phyloP scores from a whole-genome alignment of 2,329 filamentous ascomycete species.

The Rachicladosporium sp. region DNA sequence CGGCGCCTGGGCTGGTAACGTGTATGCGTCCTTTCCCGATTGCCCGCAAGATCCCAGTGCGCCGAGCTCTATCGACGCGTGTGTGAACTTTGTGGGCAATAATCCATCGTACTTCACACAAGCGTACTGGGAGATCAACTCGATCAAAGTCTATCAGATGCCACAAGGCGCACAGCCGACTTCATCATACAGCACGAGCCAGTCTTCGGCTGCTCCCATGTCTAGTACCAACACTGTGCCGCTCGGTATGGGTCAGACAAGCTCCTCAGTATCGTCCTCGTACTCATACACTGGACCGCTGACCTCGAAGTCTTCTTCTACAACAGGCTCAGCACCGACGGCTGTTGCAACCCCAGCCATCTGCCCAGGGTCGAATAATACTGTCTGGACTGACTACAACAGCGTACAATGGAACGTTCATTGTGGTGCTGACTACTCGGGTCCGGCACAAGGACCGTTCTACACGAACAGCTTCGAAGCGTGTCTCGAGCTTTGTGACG shows the following conservation, averaged over 20 bases:
- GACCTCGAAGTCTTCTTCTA: conserved; percentile 8
- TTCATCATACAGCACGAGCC: conserved; percentile 17
- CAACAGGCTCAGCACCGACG: background rate
- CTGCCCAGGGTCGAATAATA: conserved; percentile 9
- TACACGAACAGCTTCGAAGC: conserved; percentile 9
- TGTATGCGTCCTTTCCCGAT: conserved; percentile 15
- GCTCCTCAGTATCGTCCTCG: conserved; percentile 8
- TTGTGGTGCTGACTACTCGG: conserved; percentile 8
- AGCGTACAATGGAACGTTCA: conserved; percentile 5
- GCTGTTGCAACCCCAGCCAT: conserved; percentile 7
- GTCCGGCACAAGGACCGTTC: background rate
- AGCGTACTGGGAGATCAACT: conserved; percentile 31
- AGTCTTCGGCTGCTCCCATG: conserved; percentile 11
- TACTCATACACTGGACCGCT: conserved; percentile 18
- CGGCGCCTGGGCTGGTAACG: conserved; percentile 27
- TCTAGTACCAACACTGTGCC: conserved; percentile 13
- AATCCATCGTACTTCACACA: conserved; percentile 25
- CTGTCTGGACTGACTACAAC: conserved; percentile 7
- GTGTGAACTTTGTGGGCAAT: conserved; percentile 21
- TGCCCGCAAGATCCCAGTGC: conserved; percentile 17
- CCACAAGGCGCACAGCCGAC: conserved; percentile 10
- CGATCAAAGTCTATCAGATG: conserved; percentile 28
- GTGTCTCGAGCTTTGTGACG: conserved; percentile 11
- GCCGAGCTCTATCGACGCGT: conserved; percentile 18
- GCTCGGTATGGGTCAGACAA: conserved; percentile 17